Base-by-base conservation (phyloP, 345 rosid species). In the Aurinia saxatilis region DNA sequence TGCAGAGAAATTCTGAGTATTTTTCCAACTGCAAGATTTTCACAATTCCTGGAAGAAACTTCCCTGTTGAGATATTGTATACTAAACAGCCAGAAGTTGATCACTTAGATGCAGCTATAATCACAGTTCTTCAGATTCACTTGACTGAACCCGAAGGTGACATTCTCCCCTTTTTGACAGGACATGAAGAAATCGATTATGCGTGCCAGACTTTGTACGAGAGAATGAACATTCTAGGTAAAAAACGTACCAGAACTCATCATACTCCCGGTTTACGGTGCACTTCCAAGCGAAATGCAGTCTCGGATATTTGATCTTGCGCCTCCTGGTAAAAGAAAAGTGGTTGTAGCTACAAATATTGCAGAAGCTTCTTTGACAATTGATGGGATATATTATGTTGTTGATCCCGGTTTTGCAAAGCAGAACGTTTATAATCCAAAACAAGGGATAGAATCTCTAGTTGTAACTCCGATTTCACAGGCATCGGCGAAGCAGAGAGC, bases 121-220 rank as follows among this genome's bases (percentile, higher is more conserved):
- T 78, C 41, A 86, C 91, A 21, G 96, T 86, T 27, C 59, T 86
- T 52, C 88, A 89, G 57, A 84, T 89, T 60, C 96, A 86, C 77
- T 74, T 89, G 82, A 82, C 86, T 10, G 91, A 89, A 75, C 95
- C 91, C 6, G 93, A 84, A 75, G 96, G 93, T 15, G 96, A 89
- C 57, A 12, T 89, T 47, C 87, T 89, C 7, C 77, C 86, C 70
- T 88, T 89, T 63, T 76, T 89, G 77, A 84, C 96, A 13, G 88
- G 93, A 35, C 91, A 86, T 69, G 91, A 86, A 76, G 91, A 89
- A 69, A 86, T 89, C 40, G 89, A 88, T 77, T 78, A 78, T 76
- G 92, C 92, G 1, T 85, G 92, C 46, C 82, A 81, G 59, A 80
- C 82, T 68, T 81, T 88, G 11, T 78, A 79, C 70, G 90, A 76